Evolutionary conservation across 2,329 filamentous ascomycete genomes (phyloP).

Genomic region (Trichoderma atrobrunneum): DNA sequence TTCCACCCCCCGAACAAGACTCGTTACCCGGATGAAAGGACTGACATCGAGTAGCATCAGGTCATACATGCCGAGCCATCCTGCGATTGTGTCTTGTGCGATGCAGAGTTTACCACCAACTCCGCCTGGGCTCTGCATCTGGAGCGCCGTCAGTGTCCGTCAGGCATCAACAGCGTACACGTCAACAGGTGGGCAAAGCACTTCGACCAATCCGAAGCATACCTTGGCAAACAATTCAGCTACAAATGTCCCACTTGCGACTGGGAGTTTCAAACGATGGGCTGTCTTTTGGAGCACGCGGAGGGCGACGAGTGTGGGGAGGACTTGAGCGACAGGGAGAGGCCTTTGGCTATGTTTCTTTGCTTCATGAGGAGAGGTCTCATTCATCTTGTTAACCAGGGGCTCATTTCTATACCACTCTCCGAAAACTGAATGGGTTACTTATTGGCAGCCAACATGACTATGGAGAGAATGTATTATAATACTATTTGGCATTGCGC

Average conservation of each 20-base stretch:
- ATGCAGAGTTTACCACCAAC: conserved; percentile 18
- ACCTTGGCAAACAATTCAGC: conserved; percentile 23
- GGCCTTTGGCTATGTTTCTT: neutral
- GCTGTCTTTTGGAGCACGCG: conserved; percentile 26
- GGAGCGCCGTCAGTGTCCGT: conserved; percentile 24
- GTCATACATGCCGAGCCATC: conserved; percentile 19
- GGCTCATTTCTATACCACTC: no score
- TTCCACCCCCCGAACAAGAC: neutral
- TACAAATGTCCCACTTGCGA: conserved; percentile 25
- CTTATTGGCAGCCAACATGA: neutral
- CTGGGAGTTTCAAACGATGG: conserved; percentile 15
- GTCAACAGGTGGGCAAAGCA: conserved; percentile 19
- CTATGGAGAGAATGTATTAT: neutral
- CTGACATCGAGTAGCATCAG: conserved; percentile 21
- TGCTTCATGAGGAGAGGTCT: neutral
- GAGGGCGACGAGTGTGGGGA: conserved; percentile 26
- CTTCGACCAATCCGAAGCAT: conserved; percentile 8
- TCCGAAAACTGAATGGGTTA: neutral
- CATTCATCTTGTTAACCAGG: neutral
- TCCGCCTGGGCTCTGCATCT: conserved; percentile 30
- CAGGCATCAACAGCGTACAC: neutral
- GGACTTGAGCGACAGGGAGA: neutral
- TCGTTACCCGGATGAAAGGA: neutral
- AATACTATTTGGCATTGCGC: neutral
- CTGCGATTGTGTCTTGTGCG: conserved; percentile 24